A percentile compares a stretch with the other conserved stretches of the same genome.
These are phyloP conservation scores for Penicillium sp. DNA, from an alignment of 2,329 filamentous ascomycete genomes.

Conservation along the genomic window DNA sequence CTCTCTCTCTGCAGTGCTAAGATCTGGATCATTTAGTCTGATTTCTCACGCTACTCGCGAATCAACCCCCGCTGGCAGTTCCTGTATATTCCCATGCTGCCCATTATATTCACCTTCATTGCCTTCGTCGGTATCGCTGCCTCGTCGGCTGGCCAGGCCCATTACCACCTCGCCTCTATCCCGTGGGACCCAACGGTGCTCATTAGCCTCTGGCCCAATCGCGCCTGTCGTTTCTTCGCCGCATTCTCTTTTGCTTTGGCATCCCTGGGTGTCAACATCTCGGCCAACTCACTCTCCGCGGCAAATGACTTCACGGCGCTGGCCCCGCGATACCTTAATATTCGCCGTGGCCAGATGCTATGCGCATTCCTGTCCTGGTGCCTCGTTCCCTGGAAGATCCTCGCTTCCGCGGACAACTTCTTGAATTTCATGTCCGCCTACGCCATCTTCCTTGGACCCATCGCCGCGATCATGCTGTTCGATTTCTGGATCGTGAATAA, in stretches of 20 bases:
- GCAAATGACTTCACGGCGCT: conserved; percentile 59
- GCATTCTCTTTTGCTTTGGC: conserved; percentile 55
- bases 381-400: conserved; percentile 65
- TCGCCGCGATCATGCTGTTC: conserved; percentile 58
- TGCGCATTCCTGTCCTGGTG: conserved; percentile 58
- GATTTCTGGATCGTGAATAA: conserved; percentile 60
- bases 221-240: conserved; percentile 49
- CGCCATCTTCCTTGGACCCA: conserved; percentile 63
- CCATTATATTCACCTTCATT: conserved; percentile 54
- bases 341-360: conserved; percentile 56
- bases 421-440: conserved; percentile 66
- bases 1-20: not conserved
- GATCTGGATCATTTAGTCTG: conserved; percentile 40
- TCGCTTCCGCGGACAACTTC: conserved; percentile 57
- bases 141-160: conserved; percentile 41
- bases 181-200: conserved; percentile 48
- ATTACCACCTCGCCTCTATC: conserved; percentile 34
- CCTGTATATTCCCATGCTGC: conserved; percentile 52
- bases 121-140: conserved; percentile 48
- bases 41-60: conserved; percentile 56
- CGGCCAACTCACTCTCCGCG: conserved; percentile 50
- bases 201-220: conserved; percentile 40
- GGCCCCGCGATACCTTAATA: conserved; percentile 55
- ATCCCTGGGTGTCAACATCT: conserved; percentile 56
- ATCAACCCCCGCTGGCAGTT: conserved; percentile 50